Base-by-base conservation (phyloP, 2,329 filamentous ascomycete species). In the Fusarium beomiforme region DNA sequence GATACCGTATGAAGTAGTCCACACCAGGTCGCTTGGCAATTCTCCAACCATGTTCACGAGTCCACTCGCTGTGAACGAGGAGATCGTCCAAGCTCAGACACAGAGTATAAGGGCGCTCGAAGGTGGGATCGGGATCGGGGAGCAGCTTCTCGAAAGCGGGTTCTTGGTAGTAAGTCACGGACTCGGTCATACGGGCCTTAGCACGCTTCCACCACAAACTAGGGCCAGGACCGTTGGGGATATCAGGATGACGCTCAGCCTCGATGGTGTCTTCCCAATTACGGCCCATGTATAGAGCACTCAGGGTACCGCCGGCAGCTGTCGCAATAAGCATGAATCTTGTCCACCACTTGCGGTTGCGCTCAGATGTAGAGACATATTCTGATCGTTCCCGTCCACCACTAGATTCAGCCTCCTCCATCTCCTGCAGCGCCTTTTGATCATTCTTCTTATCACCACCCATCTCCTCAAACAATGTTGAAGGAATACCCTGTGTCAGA, bases 1-100 rank as follows among this genome's bases (percentile, higher is more conserved):
- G 88, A 81, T 99, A 99, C 78, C 93, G 93, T 71, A 99, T 85
- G 85, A 99, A 99, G 85, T 99, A 99, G 83, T 99, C 96, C 68
- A 97, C 89, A 47, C 96, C 96, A 37, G 96, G 96, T 53, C 96
- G 90, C 85, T 99, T 99, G 31, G 96, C 96, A 68, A 97, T 88
- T 74, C 95, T 90, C 94, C 96, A 99, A 64, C 96, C 96, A 78
- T 98, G 92, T 80, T 98, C 93, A 62, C 95, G 90, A 26, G 90
- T 89, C 96, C 96, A 99, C 80, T 97, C 94, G 78, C 93, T 97
- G 83, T 98, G 95, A 33, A 99, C 90, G 58, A 99, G 88, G 76
- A 99, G 88, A 80, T 99, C 95, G 80, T 99, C 96, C 77, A 99
- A 84, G 79, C 93, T 96, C 75, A 99, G 86, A 33, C 97, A 95